phyloP scores from a whole-genome alignment of 2,329 filamentous ascomycete species.

The Talaromyces amestolkiae region DNA sequence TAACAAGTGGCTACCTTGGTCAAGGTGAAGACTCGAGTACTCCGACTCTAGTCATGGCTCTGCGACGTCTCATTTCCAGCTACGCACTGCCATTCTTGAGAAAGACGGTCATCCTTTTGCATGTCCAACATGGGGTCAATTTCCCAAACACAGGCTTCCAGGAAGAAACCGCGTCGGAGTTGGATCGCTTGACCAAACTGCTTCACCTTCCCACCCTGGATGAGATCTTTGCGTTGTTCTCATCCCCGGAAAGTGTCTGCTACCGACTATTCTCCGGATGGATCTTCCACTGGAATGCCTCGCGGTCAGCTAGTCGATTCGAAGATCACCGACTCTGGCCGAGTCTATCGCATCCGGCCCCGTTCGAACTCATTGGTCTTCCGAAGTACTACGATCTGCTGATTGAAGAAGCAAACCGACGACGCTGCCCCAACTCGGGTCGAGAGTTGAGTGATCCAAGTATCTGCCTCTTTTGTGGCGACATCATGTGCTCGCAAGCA shows the following conservation, averaged over 20 bases:
- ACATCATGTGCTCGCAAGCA: conserved; percentile 93
- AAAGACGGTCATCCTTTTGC: conserved; percentile 77
- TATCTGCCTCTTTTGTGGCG: conserved; percentile 90
- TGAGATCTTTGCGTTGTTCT: conserved; percentile 67
- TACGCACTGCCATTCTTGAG: conserved; percentile 90
- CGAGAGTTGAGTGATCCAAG: conserved; percentile 89
- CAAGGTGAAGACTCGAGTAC: conserved; percentile 38
- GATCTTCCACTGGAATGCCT: conserved; percentile 57
- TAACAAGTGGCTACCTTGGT: conserved; percentile 38
- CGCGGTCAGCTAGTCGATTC: conserved; percentile 31
- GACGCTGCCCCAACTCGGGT: conserved; percentile 81
- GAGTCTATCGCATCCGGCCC: conserved; percentile 74
- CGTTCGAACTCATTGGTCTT: conserved; percentile 89
- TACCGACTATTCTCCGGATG: conserved; percentile 63
- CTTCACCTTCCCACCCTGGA: conserved; percentile 76
- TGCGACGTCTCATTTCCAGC: conserved; percentile 58
- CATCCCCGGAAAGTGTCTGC: conserved; percentile 42
- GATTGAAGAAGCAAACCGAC: conserved; percentile 84
- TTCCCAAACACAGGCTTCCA: conserved; percentile 69
- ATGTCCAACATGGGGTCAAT: conserved; percentile 84
- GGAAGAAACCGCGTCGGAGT: conserved; percentile 67
- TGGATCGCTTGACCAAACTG: conserved; percentile 74
- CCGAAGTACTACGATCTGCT: conserved; percentile 89
- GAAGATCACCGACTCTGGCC: conserved; percentile 41
- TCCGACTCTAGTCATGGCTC: conserved; percentile 31